Percentiles rank a stretch among this genome's conserved stretches.
Conservation (phyloP, 345 rosid species). For the Eucalyptus paniculata region DNA sequence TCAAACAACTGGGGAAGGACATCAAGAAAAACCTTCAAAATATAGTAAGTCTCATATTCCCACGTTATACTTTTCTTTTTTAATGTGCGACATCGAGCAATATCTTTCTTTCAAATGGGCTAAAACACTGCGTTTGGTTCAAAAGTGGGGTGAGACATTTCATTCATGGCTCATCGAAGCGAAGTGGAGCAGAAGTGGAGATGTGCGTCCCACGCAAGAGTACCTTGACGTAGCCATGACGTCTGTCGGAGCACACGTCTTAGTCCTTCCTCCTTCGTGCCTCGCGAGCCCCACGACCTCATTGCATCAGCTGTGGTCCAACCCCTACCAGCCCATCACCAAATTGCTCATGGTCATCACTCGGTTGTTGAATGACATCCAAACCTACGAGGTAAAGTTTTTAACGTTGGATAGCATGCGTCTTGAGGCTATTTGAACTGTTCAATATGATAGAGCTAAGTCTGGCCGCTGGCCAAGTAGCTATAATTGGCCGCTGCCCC, state of each 20-base stretch:
- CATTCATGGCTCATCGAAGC: conserved; percentile 53
- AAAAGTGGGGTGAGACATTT: conserved; percentile 60
- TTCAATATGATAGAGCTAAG: background rate
- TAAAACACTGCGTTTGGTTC: background rate
- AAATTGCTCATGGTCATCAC: conserved; percentile 31
- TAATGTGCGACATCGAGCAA: background rate
- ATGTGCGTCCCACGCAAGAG: conserved; percentile 16
- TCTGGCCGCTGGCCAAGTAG: background rate
- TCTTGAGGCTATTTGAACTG: background rate
- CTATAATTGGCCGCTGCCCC: background rate
- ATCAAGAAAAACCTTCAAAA: conserved; percentile 13
- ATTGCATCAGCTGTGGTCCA: conserved; percentile 3
- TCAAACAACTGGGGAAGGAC: conserved; percentile 10
- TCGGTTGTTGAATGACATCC: conserved; percentile 33
- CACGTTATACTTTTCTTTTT: background rate
- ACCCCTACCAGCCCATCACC: conserved; percentile 22
- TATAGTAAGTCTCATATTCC: conserved; percentile 13
- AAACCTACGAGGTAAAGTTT: background rate
- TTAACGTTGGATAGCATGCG: too few species aligned
- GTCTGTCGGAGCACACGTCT: conserved; percentile 30
- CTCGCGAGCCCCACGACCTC: conserved; percentile 9
- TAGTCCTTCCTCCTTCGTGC: conserved; percentile 28
- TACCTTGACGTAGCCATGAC: conserved; percentile 32
- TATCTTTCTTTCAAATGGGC: background rate
- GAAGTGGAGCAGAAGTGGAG: conserved; percentile 31